Conservation (phyloP, 768 basidiomycete species). For the Pulveroboletus sp. region DNA sequence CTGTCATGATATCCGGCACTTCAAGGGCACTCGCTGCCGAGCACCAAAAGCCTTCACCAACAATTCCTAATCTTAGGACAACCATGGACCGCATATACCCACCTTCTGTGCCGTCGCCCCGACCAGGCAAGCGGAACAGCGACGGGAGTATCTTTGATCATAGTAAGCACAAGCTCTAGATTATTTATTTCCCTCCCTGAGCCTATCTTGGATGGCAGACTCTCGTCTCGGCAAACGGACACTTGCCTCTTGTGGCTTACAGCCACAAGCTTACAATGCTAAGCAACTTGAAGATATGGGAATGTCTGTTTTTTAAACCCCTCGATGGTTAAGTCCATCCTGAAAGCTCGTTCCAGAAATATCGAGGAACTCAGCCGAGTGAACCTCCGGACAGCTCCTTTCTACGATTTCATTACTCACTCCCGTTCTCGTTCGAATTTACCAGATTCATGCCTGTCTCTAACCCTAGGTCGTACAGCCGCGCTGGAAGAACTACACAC, state of each 20-base stretch:
- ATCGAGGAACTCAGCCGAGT: slow-evolving; percentile 49
- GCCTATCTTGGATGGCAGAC: slow-evolving; percentile 19
- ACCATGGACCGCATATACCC: slow-evolving; percentile 22
- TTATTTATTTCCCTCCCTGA: neutral
- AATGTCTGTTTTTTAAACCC: slow-evolving; percentile 39
- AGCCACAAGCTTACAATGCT: slow-evolving; percentile 42
- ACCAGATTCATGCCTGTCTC: slow-evolving; percentile 13
- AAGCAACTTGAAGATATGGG: slow-evolving; percentile 46
- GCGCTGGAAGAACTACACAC: slow-evolving; percentile 52
- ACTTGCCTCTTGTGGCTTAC: slow-evolving; percentile 45
- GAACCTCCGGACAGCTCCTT: slow-evolving; percentile 48
- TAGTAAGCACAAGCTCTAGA: slow-evolving; percentile 31
- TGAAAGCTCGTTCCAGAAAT: slow-evolving; percentile 37
- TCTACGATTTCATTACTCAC: slow-evolving; percentile 53
- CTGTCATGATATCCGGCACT: slow-evolving; percentile 43
- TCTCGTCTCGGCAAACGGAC: slow-evolving; percentile 37
- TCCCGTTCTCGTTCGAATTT: slow-evolving; percentile 27
- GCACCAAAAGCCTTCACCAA: neutral
- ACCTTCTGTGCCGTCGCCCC: slow-evolving; percentile 10
- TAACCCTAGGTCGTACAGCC: slow-evolving; percentile 44
- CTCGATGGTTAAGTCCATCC: neutral
- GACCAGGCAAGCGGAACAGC: slow-evolving; percentile 5
- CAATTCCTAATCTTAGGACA: neutral
- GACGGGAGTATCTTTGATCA: slow-evolving; percentile 35
- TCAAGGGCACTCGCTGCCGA: neutral